These are phyloP conservation scores for Thelephora aurantiotincta DNA, from an alignment of 768 basidiomycete genomes.

Conservation along the genomic window DNA sequence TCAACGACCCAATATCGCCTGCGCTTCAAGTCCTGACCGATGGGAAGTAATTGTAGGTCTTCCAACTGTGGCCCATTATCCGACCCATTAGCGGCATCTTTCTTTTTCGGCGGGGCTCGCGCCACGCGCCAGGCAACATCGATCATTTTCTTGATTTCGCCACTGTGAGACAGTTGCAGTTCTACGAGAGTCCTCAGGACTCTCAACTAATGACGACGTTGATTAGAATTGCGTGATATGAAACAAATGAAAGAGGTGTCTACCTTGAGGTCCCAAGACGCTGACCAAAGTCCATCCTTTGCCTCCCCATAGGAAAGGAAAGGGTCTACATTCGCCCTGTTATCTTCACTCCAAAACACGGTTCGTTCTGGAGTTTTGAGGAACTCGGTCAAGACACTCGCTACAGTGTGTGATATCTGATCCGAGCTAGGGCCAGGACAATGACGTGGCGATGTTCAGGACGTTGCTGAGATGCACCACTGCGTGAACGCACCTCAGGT, in stretches of 20 bases:
- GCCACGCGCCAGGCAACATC: slow-evolving; percentile 82
- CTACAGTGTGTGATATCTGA: slow-evolving; percentile 68
- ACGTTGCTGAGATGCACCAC: slow-evolving; percentile 14
- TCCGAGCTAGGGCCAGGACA: slow-evolving; percentile 42
- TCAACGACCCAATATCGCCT: slow-evolving; percentile 81
- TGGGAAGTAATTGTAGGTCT: slow-evolving; percentile 46
- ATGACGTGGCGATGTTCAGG: slow-evolving; percentile 20
- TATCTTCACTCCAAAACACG: slow-evolving; percentile 67
- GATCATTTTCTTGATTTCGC: slow-evolving; percentile 54
- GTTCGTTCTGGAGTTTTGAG: slow-evolving; percentile 64
- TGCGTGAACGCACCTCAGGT: slow-evolving; percentile 58
- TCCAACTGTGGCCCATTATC: slow-evolving; percentile 55
- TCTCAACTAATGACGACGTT: slow-evolving; percentile 40
- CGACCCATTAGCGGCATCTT: slow-evolving; percentile 39
- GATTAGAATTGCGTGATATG: background rate
- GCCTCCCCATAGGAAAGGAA: slow-evolving; percentile 35
- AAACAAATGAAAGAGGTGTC: slow-evolving; percentile 16
- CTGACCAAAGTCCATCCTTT: slow-evolving; percentile 56
- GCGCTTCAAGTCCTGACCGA: slow-evolving; percentile 64
- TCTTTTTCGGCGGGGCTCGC: slow-evolving; percentile 78
- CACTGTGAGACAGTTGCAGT: slow-evolving; percentile 58
- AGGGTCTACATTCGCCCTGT: slow-evolving; percentile 57
- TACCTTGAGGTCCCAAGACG: slow-evolving; percentile 78
- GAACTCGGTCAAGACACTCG: slow-evolving; percentile 53
- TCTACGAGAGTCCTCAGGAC: slow-evolving; percentile 78